phyloP scores from a whole-genome alignment of 2,329 filamentous ascomycete species.

The Magnaporthiopsis rhizophila region DNA sequence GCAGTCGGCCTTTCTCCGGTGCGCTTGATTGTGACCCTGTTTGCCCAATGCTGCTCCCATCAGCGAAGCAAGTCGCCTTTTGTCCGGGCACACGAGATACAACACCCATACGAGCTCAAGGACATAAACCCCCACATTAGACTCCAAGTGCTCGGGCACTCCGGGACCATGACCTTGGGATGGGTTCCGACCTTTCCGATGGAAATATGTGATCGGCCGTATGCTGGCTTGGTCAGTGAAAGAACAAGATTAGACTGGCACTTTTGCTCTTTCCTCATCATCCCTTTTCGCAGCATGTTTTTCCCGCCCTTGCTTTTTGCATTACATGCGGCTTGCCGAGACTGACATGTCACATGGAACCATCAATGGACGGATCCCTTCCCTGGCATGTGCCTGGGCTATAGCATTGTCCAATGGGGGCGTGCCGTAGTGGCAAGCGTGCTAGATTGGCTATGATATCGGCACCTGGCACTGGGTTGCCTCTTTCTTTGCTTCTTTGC shows the following conservation, averaged over 20 bases:
- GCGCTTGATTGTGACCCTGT: background rate
- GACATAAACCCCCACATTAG: background rate
- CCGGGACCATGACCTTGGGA: background rate
- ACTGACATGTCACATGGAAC: background rate
- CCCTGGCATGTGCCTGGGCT: background rate
- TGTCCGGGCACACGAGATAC: background rate
- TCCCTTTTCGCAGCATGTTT: background rate
- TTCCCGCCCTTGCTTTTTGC: background rate
- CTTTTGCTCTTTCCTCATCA: background rate
- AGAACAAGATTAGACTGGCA: too few species aligned
- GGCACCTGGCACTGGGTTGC: background rate
- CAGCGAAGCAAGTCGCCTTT: background rate
- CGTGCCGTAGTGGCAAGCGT: too few species aligned
- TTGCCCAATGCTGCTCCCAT: background rate
- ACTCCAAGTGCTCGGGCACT: background rate
- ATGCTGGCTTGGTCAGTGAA: too few species aligned
- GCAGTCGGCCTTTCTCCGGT: background rate
- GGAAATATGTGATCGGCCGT: too few species aligned
- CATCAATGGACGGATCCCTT: background rate
- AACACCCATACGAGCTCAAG: background rate
- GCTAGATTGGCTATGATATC: background rate
- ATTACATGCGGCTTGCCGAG: background rate
- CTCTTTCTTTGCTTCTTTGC: background rate
- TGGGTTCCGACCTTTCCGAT: background rate
- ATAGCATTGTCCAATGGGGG: background rate